Base-by-base conservation (phyloP, 2,329 filamentous ascomycete genomes). In the Fusarium domesticum region DNA sequence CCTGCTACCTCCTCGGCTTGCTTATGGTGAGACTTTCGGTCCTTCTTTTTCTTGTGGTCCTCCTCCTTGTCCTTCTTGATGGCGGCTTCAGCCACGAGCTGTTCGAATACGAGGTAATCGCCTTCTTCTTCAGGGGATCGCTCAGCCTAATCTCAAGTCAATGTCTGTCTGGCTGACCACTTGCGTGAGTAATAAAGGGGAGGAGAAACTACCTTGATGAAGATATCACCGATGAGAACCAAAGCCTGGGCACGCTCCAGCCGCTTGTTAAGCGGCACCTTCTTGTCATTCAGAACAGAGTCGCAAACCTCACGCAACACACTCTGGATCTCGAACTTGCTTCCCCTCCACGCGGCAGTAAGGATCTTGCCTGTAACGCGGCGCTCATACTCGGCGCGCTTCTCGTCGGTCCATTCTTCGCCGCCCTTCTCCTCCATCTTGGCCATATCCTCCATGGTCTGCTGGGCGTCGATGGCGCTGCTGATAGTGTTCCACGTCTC, bases 361-460 rank as follows among this genome's bases (percentile, higher is more conserved):
- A 98, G 80, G 55, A 98, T 97, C 80, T 98, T 98, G 62, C 93
- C 93, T 8, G 93, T 98, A 18, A 97, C 92, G 58, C 86, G 84
- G 63, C 92, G 85, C 76, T 97, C 93, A 62, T 95, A 96, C 72
- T 98, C 93, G 33, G 85, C 84, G 71, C 91, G 90, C 75, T 87
- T 91, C 81, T 97, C 93, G 51, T 98, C 93, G 1, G 93, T 97
- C 93, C 93, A 98, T 50, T 96, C 90, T 43, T 96, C 93, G 38
- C 93, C 93, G 41, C 92, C 93, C 62, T 85, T 84, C 74, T 96
- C 88, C 72, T 98, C 93, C 70, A 92, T 77, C 67, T 92, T 90
- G 42, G 90, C 91, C 93, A 98, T 97, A 69, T 96, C 92, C 73
- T 98, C 92, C 83, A 98, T 96, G 48, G 91, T 96, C 74, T 96